A percentile compares a stretch with the other conserved stretches of the same genome.
Conservation (phyloP, 2,329 filamentous ascomycete genomes). For the Rhinocladiella similis region DNA sequence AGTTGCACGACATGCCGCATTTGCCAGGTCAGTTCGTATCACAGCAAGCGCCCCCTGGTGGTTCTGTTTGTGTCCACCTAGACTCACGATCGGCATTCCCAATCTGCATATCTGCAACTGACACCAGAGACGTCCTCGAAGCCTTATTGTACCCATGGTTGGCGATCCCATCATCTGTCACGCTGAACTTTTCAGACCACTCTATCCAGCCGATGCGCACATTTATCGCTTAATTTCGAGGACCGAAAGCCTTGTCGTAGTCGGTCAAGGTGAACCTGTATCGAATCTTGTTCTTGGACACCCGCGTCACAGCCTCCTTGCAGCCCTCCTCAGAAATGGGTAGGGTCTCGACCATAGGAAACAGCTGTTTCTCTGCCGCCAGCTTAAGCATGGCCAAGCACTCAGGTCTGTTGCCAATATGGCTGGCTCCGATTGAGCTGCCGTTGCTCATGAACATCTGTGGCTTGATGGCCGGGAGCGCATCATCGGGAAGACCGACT, state of each 20-base stretch:
- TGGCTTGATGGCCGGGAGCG: conserved; percentile 68
- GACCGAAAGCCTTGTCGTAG: conserved; percentile 66
- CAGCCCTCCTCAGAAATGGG: conserved; percentile 70
- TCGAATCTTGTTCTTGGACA: conserved; percentile 69
- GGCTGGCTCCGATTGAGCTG: conserved; percentile 67
- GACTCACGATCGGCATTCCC: no score
- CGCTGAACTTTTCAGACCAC: background rate
- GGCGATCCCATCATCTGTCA: background rate
- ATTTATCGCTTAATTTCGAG: conserved; percentile 4
- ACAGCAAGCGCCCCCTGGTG: background rate
- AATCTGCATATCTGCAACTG: background rate
- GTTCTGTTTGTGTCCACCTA: no score
- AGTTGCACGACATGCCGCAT: background rate
- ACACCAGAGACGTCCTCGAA: no score
- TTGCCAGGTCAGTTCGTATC: conserved; percentile 1
- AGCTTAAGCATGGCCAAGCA: conserved; percentile 71
- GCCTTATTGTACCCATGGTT: no score
- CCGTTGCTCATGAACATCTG: conserved; percentile 77
- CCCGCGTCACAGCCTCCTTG: conserved; percentile 67
- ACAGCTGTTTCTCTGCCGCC: conserved; percentile 67
- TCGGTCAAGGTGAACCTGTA: conserved; percentile 66
- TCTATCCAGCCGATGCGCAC: no score
- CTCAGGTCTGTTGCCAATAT: conserved; percentile 70
- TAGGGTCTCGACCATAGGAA: conserved; percentile 69
- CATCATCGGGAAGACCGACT: conserved; percentile 62